Base-by-base conservation (phyloP, 1,139 yeast species). In the Zygoascus sp. region DNA sequence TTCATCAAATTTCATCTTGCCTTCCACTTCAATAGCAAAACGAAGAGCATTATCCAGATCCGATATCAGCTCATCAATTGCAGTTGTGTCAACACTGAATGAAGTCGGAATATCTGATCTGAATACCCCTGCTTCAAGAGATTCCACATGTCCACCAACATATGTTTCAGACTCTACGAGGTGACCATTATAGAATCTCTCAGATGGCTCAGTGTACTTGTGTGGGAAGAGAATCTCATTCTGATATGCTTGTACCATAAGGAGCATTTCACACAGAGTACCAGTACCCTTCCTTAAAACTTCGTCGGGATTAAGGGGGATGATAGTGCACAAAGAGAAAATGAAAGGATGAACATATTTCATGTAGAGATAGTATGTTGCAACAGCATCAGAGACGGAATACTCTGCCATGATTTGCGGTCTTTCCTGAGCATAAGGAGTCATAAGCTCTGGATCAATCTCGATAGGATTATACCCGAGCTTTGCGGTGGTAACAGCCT, bases 371-470 rank as follows among this genome's bases (percentile, higher is more conserved):
- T 94, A 94, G 63, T 90, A 94, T 1, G 99, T 94, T 5, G 98
- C 98, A 42, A 94, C 98, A 2, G 99, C 99, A 75, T 94, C 99
- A 49, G 98, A 94, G 21, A 94, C 99, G 0, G 98, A 94, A 66
- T 94, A 94, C 63, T 94, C 98, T 0, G 98, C 87, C 51, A 94
- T 69, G 3, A 84, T 69, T 62, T 94, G 98, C 0, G 99, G 98
- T 57, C 84, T 80, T 60, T 90, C 96, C 55, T 81, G 81, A 1
- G 99, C 99, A 63, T 90, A 92, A 0, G 97, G 96, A 0, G 97
- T 89, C 99, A 94, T 94, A 45, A 90, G 70, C 67, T 94, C 99
- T 0, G 99, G 99, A 58, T 94, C 98, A 51, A 94, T 73, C 67
- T 94, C 98, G 22, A 92, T 83, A 4, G 99, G 99, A 61, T 90